Conservation (phyloP, 2,329 filamentous ascomycete species). For the Aureobasidium sp. region DNA sequence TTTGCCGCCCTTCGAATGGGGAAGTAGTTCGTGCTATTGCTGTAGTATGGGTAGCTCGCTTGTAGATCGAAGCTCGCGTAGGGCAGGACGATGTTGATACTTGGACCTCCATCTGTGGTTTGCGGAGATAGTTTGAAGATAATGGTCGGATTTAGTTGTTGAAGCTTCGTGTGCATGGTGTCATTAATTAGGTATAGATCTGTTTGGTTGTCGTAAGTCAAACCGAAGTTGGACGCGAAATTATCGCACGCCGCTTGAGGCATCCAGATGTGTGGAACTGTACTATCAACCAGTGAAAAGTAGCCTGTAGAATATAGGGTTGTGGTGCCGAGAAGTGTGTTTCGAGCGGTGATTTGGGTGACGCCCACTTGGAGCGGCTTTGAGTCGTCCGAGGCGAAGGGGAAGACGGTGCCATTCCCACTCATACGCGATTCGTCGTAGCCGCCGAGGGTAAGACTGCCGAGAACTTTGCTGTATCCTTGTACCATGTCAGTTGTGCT, state of each 20-base stretch:
- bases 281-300: slow-evolving; percentile 38
- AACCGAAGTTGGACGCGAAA: slow-evolving; percentile 33
- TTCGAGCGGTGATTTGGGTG: slow-evolving; percentile 34
- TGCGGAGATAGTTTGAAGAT: slow-evolving; percentile 38
- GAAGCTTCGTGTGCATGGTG: slow-evolving; percentile 27
- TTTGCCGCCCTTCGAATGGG: slow-evolving; percentile 53
- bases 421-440: slow-evolving; percentile 59
- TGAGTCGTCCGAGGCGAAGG: slow-evolving; percentile 45
- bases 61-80: slow-evolving; percentile 44
- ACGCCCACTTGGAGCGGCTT: slow-evolving; percentile 55
- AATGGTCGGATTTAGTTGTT: slow-evolving; percentile 35
- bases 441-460: slow-evolving; percentile 60
- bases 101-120: slow-evolving; percentile 30
- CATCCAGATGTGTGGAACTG: slow-evolving; percentile 36
- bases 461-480: slow-evolving; percentile 31
- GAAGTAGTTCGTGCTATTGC: slow-evolving; percentile 59
- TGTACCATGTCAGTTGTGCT: slow-evolving; percentile 23
- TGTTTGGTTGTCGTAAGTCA: slow-evolving; percentile 30
- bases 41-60: slow-evolving; percentile 46
- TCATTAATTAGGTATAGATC: slow-evolving; percentile 34
- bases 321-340: slow-evolving; percentile 27
- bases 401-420: slow-evolving; percentile 55
- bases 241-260: slow-evolving; percentile 28
- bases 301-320: slow-evolving; percentile 35
- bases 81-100: slow-evolving; percentile 39